phyloP scores from a whole-genome alignment of 2,329 filamentous ascomycete species.

The Penicillium frequentans region DNA sequence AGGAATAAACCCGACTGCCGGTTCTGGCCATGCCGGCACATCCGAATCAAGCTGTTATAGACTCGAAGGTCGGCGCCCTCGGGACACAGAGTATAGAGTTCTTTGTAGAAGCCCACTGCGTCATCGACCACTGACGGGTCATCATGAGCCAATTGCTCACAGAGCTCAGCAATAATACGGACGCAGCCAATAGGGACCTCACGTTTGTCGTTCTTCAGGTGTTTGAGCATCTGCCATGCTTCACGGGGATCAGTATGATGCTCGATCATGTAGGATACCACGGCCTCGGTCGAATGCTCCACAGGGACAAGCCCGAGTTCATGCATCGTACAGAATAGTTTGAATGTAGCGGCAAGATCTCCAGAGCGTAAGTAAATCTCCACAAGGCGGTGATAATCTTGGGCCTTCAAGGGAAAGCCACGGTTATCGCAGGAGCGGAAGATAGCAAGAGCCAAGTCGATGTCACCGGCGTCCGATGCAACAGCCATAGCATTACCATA shows the following conservation, averaged over 20 bases:
- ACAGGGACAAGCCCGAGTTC: constrained; percentile 60
- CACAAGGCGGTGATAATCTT: constrained; percentile 79
- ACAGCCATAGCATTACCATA: constrained; percentile 70
- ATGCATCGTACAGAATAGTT: constrained; percentile 72
- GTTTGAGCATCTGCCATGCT: constrained; percentile 58
- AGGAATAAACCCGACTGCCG: constrained; percentile 62
- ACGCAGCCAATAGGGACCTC: constrained; percentile 52
- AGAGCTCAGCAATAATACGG: constrained; percentile 53
- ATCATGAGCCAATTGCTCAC: constrained; percentile 41
- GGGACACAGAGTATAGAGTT: constrained; percentile 54
- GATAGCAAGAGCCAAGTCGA: constrained; percentile 67
- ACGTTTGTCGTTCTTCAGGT: constrained; percentile 52
- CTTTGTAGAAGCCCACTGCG: constrained; percentile 62
- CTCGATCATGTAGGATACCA: constrained; percentile 59
- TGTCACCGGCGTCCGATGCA: constrained; percentile 68
- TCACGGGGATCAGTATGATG: constrained; percentile 49
- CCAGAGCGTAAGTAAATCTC: constrained; percentile 64
- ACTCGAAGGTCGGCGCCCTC: constrained; percentile 48
- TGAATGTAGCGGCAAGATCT: constrained; percentile 67
- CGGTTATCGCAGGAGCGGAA: constrained; percentile 65
- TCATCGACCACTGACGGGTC: constrained; percentile 41
- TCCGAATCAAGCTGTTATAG: constrained; percentile 61
- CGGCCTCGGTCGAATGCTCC: constrained; percentile 60
- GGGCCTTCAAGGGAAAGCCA: constrained; percentile 54
- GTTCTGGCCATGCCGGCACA: constrained; percentile 46